Base-by-base conservation (phyloP, 305 asterid species). In the Fraxinus sp. region DNA sequence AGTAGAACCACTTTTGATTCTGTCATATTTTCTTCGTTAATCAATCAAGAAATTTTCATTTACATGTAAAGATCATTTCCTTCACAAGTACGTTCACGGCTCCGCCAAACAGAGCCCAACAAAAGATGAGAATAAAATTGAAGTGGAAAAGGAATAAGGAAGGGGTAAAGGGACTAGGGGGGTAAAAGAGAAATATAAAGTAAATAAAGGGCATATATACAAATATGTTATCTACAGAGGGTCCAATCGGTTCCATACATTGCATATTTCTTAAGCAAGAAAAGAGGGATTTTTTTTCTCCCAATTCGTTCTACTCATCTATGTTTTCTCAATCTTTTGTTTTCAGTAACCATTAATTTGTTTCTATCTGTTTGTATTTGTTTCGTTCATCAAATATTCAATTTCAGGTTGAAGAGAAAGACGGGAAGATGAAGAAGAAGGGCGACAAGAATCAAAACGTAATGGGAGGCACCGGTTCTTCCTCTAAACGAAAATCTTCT, bases 381-480 rank as follows among this genome's bases (percentile, higher is more conserved):
- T 75, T 10, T 30, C 52, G 80, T 82, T 49, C 46, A 5, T 80
- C 73, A 36, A 49, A 74, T 49, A 28, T 32, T 74, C 77, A 33
- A 39, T 86, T 81, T 26, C 92, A 86, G 89, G 90, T 81, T 74
- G 62, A 80, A 80, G 71, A 49, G 71, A 84, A 78, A 82, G 62
- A 49, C 39, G 7, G 30, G 37, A 75, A 35, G 55, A 64, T 46
- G 86, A 77, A 82, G 85, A 36, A 43, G 75, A 30, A 70, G 49
- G 64, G 70, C 81, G 39, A 79, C 72, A 22, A 80, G 78, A 16
- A 32, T 71, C 75, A 8, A 57, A 79, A 64, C n/a, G 62, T 70
- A 85, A 90, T 90, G 95, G 90, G 80, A 36, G 80, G 81, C 85
- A 86, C 36, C 83, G 89, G 78, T 89, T 92, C 94, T 85, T 90